Evolutionary conservation across 1,284 basidiomycete species (phyloP).

Genomic region (Cystobasidium slooffiae): DNA sequence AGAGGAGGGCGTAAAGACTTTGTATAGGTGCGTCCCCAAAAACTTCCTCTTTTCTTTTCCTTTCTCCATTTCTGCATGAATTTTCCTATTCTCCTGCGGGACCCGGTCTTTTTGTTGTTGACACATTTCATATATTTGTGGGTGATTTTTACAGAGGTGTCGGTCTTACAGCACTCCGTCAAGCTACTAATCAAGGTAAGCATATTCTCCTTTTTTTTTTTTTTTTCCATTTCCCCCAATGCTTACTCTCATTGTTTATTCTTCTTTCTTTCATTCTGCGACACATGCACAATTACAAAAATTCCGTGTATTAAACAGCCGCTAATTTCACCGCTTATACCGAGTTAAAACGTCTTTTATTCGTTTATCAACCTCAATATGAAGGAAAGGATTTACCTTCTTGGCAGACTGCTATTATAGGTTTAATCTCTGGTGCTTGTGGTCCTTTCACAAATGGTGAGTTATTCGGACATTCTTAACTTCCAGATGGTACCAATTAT

Average conservation of each 20-base stretch:
- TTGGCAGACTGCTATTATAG: constrained; percentile 89
- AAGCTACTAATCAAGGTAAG: constrained; percentile 96
- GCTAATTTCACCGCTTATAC: constrained; percentile 99
- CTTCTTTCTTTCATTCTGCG: not conserved
- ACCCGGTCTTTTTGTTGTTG: too few relatives aligned
- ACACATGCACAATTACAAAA: too few relatives aligned
- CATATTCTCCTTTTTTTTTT: not conserved
- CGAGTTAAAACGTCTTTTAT: constrained; percentile 83
- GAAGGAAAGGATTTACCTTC: constrained; percentile 72
- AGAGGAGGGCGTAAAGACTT: constrained; percentile 83
- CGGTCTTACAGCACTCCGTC: constrained; percentile 83
- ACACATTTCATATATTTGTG: too few relatives aligned
- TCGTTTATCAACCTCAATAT: constrained; percentile 74
- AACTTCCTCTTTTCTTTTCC: not conserved
- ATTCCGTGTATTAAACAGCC: constrained; percentile 62
- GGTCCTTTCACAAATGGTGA: constrained; percentile 53
- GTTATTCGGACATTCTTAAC: not conserved
- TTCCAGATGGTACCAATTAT: too few relatives aligned
- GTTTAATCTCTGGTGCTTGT: constrained; percentile 78
- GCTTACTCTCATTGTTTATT: not conserved
- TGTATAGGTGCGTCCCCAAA: constrained; percentile 85
- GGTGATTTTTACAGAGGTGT: constrained; percentile 31
- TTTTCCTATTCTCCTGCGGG: too few relatives aligned
- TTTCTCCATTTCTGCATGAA: not conserved
- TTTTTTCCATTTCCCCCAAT: not conserved